Evolutionary conservation across 2,329 filamentous ascomycete species (phyloP).

Genomic region (Westerdykella aurantiaca): DNA sequence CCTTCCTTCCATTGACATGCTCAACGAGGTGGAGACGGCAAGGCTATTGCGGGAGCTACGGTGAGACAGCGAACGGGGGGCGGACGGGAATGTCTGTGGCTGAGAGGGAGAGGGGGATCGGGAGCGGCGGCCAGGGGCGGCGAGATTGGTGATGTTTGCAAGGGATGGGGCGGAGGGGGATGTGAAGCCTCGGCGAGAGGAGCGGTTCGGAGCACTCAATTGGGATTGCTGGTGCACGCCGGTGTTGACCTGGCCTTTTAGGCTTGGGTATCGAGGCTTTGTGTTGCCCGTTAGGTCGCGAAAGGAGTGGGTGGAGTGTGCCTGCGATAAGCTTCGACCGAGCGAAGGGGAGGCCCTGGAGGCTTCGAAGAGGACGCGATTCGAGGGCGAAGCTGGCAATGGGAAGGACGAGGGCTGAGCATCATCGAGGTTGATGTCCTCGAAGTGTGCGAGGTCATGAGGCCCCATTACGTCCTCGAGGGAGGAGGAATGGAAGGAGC

Average conservation of each 20-base stretch:
- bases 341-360: constrained; percentile 14
- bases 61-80: constrained; percentile 29
- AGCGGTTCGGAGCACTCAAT: constrained; percentile 36
- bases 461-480: constrained; percentile 56
- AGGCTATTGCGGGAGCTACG: constrained; percentile 28
- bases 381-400: constrained; percentile 20
- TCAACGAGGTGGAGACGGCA: constrained; percentile 25
- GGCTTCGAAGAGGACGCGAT: constrained; percentile 29
- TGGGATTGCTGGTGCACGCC: constrained; percentile 30
- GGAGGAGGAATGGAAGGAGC: constrained; percentile 74
- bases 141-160: constrained; percentile 22
- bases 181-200: constrained; percentile 38
- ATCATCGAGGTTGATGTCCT: constrained; percentile 84
- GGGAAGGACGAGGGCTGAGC: constrained; percentile 51
- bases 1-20: constrained; percentile 34
- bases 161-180: constrained; percentile 35
- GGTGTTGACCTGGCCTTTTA: constrained; percentile 38
- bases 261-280: constrained; percentile 37
- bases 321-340: constrained; percentile 9
- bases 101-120: constrained; percentile 34
- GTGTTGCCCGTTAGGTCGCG: constrained; percentile 35
- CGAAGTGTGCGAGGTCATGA: constrained; percentile 77
- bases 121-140: constrained; percentile 29
- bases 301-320: constrained; percentile 24
- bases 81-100: constrained; percentile 19